Evolutionary conservation across 495 filamentous ascomycete species (phyloP).

Genomic region (Rusavskia elegans): DNA sequence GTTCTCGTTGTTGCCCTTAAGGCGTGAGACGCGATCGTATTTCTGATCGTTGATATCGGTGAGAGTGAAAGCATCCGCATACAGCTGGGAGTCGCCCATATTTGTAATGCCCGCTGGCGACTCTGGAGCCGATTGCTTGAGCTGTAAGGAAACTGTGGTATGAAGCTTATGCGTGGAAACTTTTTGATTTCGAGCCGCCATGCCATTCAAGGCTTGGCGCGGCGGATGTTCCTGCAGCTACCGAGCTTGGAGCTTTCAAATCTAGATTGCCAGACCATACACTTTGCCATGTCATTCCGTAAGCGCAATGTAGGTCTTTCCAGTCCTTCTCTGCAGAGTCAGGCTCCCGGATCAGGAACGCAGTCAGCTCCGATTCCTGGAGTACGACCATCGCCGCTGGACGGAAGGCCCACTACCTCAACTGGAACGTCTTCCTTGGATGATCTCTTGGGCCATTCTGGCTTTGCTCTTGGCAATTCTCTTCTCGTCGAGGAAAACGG

Average conservation of each 20-base stretch:
- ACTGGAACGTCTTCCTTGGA: conserved; percentile 80
- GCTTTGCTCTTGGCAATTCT: conserved; percentile 65
- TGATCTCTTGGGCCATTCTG: conserved; percentile 72
- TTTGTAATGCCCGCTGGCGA: background rate
- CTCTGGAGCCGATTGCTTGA: background rate
- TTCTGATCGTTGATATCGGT: conserved; percentile 61
- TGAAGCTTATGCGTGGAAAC: background rate
- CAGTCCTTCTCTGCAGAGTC: conserved; percentile 17
- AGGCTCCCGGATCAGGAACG: conserved; percentile 19
- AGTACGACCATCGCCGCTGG: conserved; percentile 72
- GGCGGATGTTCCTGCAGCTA: background rate
- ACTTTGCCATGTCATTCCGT: conserved; percentile 61
- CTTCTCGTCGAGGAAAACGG: conserved; percentile 82
- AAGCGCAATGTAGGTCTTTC: conserved; percentile 68
- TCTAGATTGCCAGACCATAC: no score
- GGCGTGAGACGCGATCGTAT: conserved; percentile 86
- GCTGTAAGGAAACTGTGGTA: background rate
- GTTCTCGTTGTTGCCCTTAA: conserved; percentile 55
- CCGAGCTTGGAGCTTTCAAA: no score
- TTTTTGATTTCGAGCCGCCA: background rate
- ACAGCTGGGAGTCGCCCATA: conserved; percentile 71
- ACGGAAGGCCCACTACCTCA: conserved; percentile 78
- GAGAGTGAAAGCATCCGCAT: conserved; percentile 82
- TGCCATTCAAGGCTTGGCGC: background rate
- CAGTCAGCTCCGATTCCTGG: conserved; percentile 34